Conservation (phyloP, 495 filamentous ascomycete genomes). For the Trichocladium uniseriatum region DNA sequence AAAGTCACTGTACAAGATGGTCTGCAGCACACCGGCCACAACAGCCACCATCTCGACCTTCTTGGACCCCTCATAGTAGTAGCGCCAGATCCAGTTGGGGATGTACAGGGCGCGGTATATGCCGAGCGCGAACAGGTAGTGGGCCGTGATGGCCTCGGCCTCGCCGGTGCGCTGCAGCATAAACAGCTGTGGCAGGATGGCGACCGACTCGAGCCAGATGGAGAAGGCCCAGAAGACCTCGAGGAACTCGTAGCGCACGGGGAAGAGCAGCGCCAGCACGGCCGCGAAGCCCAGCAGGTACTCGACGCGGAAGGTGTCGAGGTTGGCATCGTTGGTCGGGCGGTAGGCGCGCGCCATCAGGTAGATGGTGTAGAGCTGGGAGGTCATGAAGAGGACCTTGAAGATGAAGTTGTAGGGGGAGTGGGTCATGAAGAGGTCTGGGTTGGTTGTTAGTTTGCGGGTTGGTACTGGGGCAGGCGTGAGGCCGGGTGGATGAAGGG, state of each 20-base stretch:
- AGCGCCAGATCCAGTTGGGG: conserved; percentile 94
- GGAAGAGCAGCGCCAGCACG: conserved; percentile 71
- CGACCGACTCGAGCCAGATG: conserved; percentile 94
- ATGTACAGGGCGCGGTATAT: conserved; percentile 90
- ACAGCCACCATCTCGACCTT: conserved; percentile 77
- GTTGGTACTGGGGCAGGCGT: not conserved
- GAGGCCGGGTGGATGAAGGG: not conserved
- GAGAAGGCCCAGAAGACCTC: conserved; percentile 95
- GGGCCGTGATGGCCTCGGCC: conserved; percentile 94
- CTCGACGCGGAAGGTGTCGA: conserved; percentile 92
- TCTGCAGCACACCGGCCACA: conserved; percentile 82
- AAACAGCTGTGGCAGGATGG: conserved; percentile 93
- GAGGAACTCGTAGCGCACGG: conserved; percentile 59
- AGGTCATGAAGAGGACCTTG: conserved; percentile 87
- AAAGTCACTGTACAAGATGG: conserved; percentile 93
- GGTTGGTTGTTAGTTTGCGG: conserved; percentile 1
- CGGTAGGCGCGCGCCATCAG: conserved; percentile 94
- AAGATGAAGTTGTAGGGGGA: conserved; percentile 86
- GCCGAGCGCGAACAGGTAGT: conserved; percentile 95
- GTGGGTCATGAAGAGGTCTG: conserved; percentile 81
- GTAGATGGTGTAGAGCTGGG: conserved; percentile 89
- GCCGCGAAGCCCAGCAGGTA: conserved; percentile 77
- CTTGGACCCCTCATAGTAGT: conserved; percentile 54
- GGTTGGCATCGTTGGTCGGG: conserved; percentile 88
- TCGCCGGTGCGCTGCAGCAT: conserved; percentile 96